Conservation (phyloP, 164 flowering plant species). For the Piper betle region DNA sequence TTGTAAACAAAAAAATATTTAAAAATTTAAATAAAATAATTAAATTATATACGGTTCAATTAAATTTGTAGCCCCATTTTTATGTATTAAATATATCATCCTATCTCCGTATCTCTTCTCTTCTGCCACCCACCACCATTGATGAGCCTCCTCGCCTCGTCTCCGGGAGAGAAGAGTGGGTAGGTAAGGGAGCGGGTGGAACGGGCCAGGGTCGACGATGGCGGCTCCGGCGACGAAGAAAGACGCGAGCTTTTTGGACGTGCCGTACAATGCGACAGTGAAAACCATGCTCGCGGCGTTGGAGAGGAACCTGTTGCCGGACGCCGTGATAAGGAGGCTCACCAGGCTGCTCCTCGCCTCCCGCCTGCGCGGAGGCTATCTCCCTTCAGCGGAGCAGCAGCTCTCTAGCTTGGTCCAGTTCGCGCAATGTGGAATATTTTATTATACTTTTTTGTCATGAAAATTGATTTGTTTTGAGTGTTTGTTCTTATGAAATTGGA, state of each 20-base stretch:
- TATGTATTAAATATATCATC: no score
- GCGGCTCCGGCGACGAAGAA: neutral
- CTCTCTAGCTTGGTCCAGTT: constrained; percentile 55
- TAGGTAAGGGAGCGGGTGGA: no score
- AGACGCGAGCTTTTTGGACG: constrained; percentile 24
- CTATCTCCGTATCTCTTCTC: no score
- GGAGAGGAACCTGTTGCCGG: constrained; percentile 71
- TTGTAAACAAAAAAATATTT: no score
- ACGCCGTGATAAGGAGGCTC: constrained; percentile 54
- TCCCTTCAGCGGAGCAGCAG: constrained; percentile 51
- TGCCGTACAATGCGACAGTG: constrained; percentile 59
- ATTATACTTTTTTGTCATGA: neutral
- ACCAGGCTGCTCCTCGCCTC: constrained; percentile 53
- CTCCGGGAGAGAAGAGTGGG: no score
- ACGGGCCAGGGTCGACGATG: no score
- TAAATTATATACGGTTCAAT: no score
- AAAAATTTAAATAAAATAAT: no score
- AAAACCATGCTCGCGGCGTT: constrained; percentile 39
- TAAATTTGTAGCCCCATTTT: no score
- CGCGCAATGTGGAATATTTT: constrained; percentile 33
- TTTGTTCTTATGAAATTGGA: neutral
- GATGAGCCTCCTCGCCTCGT: no score
- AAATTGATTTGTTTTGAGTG: neutral
- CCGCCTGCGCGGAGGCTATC: constrained; percentile 71
- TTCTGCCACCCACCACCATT: no score